Evolutionary conservation across 2,329 filamentous ascomycete species (phyloP).

Genomic region (Epichloe scottii): DNA sequence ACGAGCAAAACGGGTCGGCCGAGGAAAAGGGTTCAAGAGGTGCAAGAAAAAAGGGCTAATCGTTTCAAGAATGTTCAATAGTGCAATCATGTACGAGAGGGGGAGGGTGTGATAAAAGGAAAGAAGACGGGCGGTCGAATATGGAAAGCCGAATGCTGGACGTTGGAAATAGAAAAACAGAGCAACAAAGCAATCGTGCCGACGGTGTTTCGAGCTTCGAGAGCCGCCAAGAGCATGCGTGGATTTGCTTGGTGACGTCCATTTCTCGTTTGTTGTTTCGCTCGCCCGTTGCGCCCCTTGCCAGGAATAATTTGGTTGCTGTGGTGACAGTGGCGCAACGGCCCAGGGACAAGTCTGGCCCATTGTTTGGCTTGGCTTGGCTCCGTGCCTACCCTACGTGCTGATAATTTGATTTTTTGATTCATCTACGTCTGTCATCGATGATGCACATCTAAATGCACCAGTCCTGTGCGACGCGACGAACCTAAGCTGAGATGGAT

Average conservation of each 20-base stretch:
- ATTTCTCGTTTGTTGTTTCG: constrained; percentile 9
- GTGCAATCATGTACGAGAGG: constrained; percentile 2
- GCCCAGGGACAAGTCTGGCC: neutral
- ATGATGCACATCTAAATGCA: no score
- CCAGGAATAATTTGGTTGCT: neutral
- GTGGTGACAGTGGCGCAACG: neutral
- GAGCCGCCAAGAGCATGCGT: neutral
- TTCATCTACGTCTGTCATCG: no score
- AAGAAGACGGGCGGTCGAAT: neutral
- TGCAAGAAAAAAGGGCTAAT: constrained; percentile 7
- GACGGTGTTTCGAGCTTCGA: neutral
- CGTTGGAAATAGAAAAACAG: neutral
- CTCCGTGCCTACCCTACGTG: no score
- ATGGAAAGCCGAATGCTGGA: neutral
- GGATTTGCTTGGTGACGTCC: constrained; percentile 4
- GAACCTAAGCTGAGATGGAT: no score
- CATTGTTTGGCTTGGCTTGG: no score
- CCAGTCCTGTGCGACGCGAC: no score
- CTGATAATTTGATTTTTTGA: no score
- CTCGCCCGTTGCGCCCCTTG: neutral
- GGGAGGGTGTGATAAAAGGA: neutral
- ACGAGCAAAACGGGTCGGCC: neutral
- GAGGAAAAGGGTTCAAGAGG: neutral
- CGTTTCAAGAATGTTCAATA: constrained; percentile 5
- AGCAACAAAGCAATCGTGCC: neutral